Evolutionary conservation across 2,329 filamentous ascomycete species (phyloP).

Genomic region (Cladosporium sp.): DNA sequence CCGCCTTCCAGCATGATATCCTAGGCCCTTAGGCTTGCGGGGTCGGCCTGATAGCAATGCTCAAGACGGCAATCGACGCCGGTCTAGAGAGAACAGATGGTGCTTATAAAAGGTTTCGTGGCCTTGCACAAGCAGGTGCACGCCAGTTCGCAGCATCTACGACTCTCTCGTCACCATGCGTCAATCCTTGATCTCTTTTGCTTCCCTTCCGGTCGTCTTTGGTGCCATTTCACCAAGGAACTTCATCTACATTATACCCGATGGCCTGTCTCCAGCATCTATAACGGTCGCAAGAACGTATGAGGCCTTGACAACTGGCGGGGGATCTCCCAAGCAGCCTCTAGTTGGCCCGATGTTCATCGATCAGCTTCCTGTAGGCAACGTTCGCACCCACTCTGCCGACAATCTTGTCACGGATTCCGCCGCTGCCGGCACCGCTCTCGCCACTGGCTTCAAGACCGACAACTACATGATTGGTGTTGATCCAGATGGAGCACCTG

Average conservation of each 20-base stretch:
- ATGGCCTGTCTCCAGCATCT: conserved; percentile 21
- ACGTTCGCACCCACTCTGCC: conserved; percentile 27
- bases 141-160: not conserved
- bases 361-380: conserved; percentile 34
- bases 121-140: not conserved
- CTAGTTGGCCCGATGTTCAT: not conserved
- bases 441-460: conserved; percentile 43
- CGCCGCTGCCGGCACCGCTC: conserved; percentile 44
- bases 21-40: not conserved
- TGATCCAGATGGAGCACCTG: conserved; percentile 35
- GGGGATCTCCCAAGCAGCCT: conserved; percentile 19
- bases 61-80: not conserved
- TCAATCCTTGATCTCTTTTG: not conserved
- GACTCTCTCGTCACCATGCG: not conserved
- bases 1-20: not conserved
- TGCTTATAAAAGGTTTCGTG: not conserved
- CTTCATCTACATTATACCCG: conserved; percentile 22
- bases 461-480: conserved; percentile 43
- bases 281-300: conserved; percentile 19
- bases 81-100: not conserved
- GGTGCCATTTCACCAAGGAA: conserved; percentile 13
- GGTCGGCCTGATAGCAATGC: not conserved
- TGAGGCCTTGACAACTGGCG: conserved; percentile 7
- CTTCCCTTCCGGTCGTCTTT: not conserved
- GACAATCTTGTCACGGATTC: conserved; percentile 45